A percentile compares a stretch with the other conserved stretches of the same genome.
Evolutionary conservation across 73 alveolate species (phyloP).

Genomic region (Diophrys sp.): DNA sequence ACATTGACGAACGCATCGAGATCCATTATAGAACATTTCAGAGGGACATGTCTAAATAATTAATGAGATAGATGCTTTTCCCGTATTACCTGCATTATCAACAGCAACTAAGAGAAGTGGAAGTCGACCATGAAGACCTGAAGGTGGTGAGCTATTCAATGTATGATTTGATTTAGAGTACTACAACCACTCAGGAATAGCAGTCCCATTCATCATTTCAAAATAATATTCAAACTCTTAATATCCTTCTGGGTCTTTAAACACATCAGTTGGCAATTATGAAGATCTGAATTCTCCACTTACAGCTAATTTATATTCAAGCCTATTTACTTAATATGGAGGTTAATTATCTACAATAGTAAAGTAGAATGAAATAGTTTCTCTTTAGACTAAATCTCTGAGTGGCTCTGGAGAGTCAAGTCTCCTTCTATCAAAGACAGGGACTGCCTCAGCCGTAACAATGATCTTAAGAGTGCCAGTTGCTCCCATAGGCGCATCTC

Average conservation of each 20-base stretch:
- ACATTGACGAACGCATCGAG: not conserved
- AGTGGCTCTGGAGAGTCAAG: no score
- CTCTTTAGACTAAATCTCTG: not conserved
- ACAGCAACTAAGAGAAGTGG: not conserved
- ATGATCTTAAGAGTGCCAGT: not conserved
- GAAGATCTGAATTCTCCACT: not conserved
- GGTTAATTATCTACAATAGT: not conserved
- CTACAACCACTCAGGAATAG: not conserved
- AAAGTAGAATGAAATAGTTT: not conserved
- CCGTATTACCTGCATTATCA: not conserved
- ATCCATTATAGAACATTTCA: not conserved
- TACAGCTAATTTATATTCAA: no score
- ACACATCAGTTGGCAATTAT: not conserved
- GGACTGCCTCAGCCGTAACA: not conserved
- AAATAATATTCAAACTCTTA: no score
- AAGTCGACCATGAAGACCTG: not conserved
- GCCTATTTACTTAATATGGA: not conserved
- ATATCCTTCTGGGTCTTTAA: not conserved
- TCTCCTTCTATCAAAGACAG: not conserved
- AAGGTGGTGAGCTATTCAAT: not conserved
- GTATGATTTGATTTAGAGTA: not conserved
- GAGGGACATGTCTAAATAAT: not conserved
- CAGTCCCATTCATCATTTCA: not conserved
- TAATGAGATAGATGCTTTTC: not conserved
- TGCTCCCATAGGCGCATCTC: not conserved